Evolutionary conservation across 805 yeast genomes (phyloP).

Genomic region (Candida maltosa): DNA sequence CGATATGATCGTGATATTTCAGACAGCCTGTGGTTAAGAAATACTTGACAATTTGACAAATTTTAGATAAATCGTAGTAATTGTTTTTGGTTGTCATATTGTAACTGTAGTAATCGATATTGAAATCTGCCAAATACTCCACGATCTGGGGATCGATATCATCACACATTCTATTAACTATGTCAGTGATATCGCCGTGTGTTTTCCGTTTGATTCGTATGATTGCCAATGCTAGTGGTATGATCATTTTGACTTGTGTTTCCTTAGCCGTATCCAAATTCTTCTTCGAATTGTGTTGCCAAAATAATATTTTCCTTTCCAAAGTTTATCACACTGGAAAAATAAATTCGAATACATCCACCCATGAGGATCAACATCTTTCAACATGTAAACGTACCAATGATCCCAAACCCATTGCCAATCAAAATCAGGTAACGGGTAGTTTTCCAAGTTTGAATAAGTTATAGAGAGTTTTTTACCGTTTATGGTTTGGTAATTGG

Average conservation of each 20-base stretch:
- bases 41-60: constrained; percentile 3
- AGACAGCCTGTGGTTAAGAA: background rate
- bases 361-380: constrained; percentile 80
- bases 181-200: background rate
- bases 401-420: constrained; percentile 70
- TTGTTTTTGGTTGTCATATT: constrained; percentile 1
- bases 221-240: constrained; percentile 5
- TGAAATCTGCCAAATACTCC: constrained; percentile 1
- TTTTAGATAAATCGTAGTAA: background rate
- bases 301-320: constrained; percentile 63
- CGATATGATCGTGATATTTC: constrained; percentile 6
- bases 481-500: constrained; percentile 42
- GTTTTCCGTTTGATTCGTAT: background rate
- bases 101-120: constrained; percentile 6
- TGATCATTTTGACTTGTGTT: constrained; percentile 2
- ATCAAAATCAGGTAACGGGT: constrained; percentile 53
- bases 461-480: constrained; percentile 33
- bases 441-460: constrained; percentile 25
- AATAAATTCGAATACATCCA: constrained; percentile 67
- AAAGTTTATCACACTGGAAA: constrained; percentile 37
- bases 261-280: constrained; percentile 53
- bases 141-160: constrained; percentile 5
- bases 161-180: constrained; percentile 2
- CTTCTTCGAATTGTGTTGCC: constrained; percentile 67
- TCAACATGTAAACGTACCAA: constrained; percentile 72